These are phyloP conservation scores for Laburnicola sp. DNA, from an alignment of 2,329 filamentous ascomycete species.

Conservation along the genomic window DNA sequence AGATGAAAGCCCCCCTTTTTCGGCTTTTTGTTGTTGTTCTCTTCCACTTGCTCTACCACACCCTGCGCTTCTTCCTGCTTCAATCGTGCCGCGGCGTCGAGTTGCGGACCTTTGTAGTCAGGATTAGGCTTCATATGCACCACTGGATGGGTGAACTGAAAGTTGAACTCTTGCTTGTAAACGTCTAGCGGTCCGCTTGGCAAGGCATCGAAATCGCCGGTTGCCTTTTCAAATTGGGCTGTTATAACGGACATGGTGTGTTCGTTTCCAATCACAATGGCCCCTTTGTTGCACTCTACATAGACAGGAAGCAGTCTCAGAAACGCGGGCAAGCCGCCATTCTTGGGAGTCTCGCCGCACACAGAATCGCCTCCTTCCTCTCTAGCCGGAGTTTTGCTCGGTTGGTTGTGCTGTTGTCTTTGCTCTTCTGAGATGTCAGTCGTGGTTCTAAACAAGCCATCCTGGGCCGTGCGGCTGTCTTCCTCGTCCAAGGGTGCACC, in stretches of 20 bases:
- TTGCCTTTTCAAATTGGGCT: constrained; percentile 74
- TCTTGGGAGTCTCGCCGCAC: constrained; percentile 28
- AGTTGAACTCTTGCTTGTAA: constrained; percentile 83
- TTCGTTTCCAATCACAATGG: constrained; percentile 89
- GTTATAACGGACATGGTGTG: constrained; percentile 84
- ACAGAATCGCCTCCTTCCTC: constrained; percentile 17
- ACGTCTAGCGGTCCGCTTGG: constrained; percentile 68
- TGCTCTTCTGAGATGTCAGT: constrained; percentile 20
- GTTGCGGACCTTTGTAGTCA: constrained; percentile 75
- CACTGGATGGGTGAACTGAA: constrained; percentile 77
- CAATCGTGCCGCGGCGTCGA: constrained; percentile 55
- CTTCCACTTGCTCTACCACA: constrained; percentile 18
- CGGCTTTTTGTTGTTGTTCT: constrained; percentile 17
- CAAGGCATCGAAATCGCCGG: constrained; percentile 76
- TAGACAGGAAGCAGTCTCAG: constrained; percentile 80
- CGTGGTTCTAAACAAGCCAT: constrained; percentile 20
- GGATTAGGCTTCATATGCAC: constrained; percentile 91
- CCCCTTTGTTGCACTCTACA: constrained; percentile 80
- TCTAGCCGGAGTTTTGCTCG: constrained; percentile 25
- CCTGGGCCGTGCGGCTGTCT: neutral
- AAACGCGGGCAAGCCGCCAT: constrained; percentile 57
- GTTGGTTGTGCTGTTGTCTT: constrained; percentile 27
- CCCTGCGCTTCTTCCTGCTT: constrained; percentile 45
- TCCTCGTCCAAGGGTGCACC: constrained; percentile 9
- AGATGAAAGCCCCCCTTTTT: constrained; percentile 25